These are phyloP conservation scores for Vanilla planifolia DNA, from an alignment of 106 monocot genomes.

Conservation along the genomic window DNA sequence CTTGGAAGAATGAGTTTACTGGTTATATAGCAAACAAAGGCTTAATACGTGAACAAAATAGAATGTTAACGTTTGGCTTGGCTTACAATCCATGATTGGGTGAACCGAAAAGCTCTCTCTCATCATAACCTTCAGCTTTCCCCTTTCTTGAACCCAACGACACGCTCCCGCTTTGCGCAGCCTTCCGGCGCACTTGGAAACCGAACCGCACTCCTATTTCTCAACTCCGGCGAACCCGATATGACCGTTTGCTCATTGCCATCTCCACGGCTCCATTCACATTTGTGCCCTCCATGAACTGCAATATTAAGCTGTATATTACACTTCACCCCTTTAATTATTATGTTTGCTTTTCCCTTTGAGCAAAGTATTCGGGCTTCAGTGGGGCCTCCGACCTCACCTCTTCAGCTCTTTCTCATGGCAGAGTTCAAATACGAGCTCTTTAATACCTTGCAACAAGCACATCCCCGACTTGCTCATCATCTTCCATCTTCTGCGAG, in stretches of 20 bases:
- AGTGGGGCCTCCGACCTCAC: neutral
- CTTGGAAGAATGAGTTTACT: too few relatives aligned
- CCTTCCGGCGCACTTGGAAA: slow-evolving; percentile 5
- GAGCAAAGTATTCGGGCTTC: neutral
- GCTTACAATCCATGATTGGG: too few relatives aligned
- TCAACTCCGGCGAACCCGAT: neutral
- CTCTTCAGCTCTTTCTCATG: neutral
- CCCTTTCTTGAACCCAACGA: too few relatives aligned
- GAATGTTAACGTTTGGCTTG: too few relatives aligned
- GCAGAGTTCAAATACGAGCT: neutral
- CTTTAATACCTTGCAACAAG: neutral
- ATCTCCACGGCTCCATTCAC: too few relatives aligned
- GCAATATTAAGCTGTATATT: neutral
- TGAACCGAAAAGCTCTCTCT: too few relatives aligned
- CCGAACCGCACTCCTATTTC: neutral
- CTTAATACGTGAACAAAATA: too few relatives aligned
- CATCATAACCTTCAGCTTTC: too few relatives aligned
- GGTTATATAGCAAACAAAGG: too few relatives aligned
- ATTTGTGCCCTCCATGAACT: too few relatives aligned
- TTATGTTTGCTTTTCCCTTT: neutral
- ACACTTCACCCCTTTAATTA: neutral
- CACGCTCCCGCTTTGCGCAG: slow-evolving; percentile 8
- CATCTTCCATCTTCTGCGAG: neutral
- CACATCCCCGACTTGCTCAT: neutral
- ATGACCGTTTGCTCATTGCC: neutral